These are phyloP conservation scores for Choiromyces venosus DNA, from an alignment of 495 filamentous ascomycete species.

Conservation along the genomic window DNA sequence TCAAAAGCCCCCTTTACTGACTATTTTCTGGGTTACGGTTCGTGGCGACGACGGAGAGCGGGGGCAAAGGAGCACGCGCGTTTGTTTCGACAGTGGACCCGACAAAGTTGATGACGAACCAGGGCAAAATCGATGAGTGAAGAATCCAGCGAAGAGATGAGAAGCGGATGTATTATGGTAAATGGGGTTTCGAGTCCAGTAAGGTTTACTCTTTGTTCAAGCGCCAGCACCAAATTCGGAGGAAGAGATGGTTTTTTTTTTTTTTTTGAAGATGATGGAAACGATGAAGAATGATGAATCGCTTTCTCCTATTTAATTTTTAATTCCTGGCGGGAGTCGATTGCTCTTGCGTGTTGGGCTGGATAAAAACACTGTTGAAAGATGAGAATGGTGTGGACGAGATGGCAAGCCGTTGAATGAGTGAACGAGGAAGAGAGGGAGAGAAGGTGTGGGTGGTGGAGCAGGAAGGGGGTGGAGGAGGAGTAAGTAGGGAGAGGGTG, in stretches of 20 bases:
- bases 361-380: slow-evolving; percentile 20
- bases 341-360: slow-evolving; percentile 24
- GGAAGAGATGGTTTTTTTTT: slow-evolving; percentile 1
- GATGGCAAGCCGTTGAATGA: slow-evolving; percentile 15
- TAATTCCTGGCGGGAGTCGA: slow-evolving; percentile 14
- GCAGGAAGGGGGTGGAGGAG: slow-evolving; percentile 28
- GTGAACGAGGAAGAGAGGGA: slow-evolving; percentile 25
- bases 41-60: slow-evolving; percentile 17
- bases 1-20: slow-evolving; percentile 23
- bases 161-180: slow-evolving; percentile 6
- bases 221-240: slow-evolving; percentile 30
- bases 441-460: slow-evolving; percentile 18
- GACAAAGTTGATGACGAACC: background rate
- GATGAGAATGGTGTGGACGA: slow-evolving; percentile 20
- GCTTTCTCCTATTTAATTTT: slow-evolving; percentile 13
- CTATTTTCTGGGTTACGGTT: slow-evolving; percentile 16
- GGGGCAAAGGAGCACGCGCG: slow-evolving; percentile 19
- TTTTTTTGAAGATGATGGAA: slow-evolving; percentile 10
- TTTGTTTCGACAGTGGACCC: slow-evolving; percentile 13
- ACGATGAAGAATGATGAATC: slow-evolving; percentile 22
- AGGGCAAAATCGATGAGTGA: slow-evolving; percentile 19
- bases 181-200: slow-evolving; percentile 15
- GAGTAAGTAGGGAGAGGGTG: slow-evolving; percentile 26
- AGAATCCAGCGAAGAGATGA: slow-evolving; percentile 11
- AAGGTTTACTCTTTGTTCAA: slow-evolving; percentile 31